Percentiles rank a stretch among this genome's conserved stretches.
Evolutionary conservation across 192 early-diverging fungal genomes (phyloP).

Genomic region (Coemansia sp.): DNA sequence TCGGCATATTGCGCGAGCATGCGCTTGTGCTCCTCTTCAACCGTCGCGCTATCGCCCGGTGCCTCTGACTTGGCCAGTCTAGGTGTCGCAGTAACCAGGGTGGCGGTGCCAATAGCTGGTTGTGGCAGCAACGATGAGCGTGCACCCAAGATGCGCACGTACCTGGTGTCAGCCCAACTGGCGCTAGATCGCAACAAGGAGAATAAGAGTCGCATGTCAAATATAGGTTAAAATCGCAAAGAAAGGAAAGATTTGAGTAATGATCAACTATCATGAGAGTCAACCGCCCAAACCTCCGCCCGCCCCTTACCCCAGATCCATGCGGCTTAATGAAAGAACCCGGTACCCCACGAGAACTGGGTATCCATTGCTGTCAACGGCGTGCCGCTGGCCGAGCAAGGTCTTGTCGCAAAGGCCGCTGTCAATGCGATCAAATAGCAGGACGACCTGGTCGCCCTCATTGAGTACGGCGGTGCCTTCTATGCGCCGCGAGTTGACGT

Average conservation of each 20-base stretch:
- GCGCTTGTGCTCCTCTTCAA: constrained; percentile 46
- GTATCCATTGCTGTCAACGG: constrained; percentile 24
- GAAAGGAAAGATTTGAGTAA: not conserved
- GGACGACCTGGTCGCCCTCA: constrained; percentile 31
- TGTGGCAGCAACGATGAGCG: not conserved
- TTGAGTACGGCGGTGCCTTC: constrained; percentile 10
- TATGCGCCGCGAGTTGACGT: constrained; percentile 26
- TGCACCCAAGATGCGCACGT: not conserved
- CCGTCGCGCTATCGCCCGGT: not conserved
- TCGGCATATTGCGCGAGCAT: constrained; percentile 46
- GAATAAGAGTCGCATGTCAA: not conserved
- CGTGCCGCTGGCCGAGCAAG: constrained; percentile 23
- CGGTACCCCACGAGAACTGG: constrained; percentile 42
- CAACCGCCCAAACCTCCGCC: not conserved
- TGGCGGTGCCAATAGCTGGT: not conserved
- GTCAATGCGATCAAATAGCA: constrained; percentile 31
- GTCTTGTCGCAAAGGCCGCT: not conserved
- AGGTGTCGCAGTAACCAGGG: constrained; percentile 16
- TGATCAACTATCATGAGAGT: too few species aligned
- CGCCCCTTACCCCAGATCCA: not conserved
- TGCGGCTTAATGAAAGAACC: not conserved
- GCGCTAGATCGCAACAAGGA: not conserved
- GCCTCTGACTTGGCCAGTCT: constrained; percentile 7
- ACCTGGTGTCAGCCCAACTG: not conserved
- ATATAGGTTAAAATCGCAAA: not conserved